Evolutionary conservation across 2,329 filamentous ascomycete genomes (phyloP), one percentile per base, ranked within the genome.

Genomic region (Zalaria sp.): DNA sequence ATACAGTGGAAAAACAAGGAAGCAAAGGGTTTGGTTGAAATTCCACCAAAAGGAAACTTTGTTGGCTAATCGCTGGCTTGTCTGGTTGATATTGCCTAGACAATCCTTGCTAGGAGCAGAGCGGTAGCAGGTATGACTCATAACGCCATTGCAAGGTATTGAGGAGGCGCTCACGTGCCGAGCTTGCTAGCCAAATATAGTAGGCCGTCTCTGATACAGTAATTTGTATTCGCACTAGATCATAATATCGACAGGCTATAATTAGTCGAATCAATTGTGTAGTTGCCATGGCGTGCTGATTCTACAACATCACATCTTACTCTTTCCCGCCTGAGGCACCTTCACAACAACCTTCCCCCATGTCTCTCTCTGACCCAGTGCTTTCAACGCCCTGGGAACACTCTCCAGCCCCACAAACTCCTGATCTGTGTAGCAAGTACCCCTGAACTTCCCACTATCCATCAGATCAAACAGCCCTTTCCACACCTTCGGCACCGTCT

Each of bases 281-380:
- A 18, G 18, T 18, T 18, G 18, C 18, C 18, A 18, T 18, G 18
- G 18, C 18, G 18, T 18, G 18, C 18, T 18, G 18, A 18, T 18
- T 18, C 18, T 18, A 18, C 11, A 25, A 35, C 32, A 39, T 41
- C 56, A 61, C 35, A 65, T 43, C 53, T 60, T 58, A 43, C 54
- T 54, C 47, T 69, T 66, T 5, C 68, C 71, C 36, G 76, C 70
- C 51, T 87, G 83, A 1, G 81, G 79, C 35, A 96, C 69, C 63
- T 85, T 85, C 18, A 95, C 80, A 1, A 95, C 85, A 1, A 96
- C 89, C 71, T 96, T 96, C 0, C 89, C 89, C 89, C 89, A 96
- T 1, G 87, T 94, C 39, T 82, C 83, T 45, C 89, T 71, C 1
- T 77, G 76, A 1, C 85, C 88, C 42, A 96, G 63, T 2, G 83